Percentiles rank a stretch among this genome's conserved stretches.
Conservation (phyloP, 768 basidiomycete species). For the Phaffia tasmanica region DNA sequence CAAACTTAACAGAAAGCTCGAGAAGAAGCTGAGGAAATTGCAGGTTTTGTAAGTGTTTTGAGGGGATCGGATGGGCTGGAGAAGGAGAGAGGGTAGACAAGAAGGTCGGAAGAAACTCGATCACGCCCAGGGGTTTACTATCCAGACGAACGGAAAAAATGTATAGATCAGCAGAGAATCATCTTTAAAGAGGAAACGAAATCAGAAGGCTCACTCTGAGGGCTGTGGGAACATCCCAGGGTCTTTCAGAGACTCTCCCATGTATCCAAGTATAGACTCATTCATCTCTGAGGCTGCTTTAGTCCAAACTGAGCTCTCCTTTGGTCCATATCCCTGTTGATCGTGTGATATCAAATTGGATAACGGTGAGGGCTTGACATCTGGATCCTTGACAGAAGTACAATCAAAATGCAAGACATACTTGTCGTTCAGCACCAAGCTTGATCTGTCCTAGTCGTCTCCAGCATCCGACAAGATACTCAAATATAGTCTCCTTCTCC, state of each 20-base stretch:
- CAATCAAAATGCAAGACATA: background rate
- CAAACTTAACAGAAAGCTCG: slow-evolving; percentile 47
- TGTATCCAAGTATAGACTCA: slow-evolving; percentile 72
- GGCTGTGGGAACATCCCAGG: slow-evolving; percentile 94
- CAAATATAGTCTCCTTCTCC: slow-evolving; percentile 64
- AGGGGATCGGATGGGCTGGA: slow-evolving; percentile 43
- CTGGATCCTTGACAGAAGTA: background rate
- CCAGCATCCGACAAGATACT: slow-evolving; percentile 86
- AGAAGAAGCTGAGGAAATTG: slow-evolving; percentile 72
- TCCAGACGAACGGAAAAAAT: background rate
- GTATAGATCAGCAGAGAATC: background rate
- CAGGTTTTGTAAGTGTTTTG: slow-evolving; percentile 38
- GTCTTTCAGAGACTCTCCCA: slow-evolving; percentile 74
- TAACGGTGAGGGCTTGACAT: background rate
- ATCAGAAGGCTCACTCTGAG: slow-evolving; percentile 46
- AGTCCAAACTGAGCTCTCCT: slow-evolving; percentile 47
- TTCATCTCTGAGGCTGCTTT: slow-evolving; percentile 61
- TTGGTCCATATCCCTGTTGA: slow-evolving; percentile 50
- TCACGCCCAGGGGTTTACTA: slow-evolving; percentile 61
- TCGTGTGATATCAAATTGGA: background rate
- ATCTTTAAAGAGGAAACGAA: background rate
- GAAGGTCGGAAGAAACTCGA: slow-evolving; percentile 72
- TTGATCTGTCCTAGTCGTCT: slow-evolving; percentile 54
- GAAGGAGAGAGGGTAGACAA: slow-evolving; percentile 57
- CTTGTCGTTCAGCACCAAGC: slow-evolving; percentile 9